phyloP scores from a whole-genome alignment of 2,329 filamentous ascomycete genomes.

The Macrophomina phaseolina region DNA sequence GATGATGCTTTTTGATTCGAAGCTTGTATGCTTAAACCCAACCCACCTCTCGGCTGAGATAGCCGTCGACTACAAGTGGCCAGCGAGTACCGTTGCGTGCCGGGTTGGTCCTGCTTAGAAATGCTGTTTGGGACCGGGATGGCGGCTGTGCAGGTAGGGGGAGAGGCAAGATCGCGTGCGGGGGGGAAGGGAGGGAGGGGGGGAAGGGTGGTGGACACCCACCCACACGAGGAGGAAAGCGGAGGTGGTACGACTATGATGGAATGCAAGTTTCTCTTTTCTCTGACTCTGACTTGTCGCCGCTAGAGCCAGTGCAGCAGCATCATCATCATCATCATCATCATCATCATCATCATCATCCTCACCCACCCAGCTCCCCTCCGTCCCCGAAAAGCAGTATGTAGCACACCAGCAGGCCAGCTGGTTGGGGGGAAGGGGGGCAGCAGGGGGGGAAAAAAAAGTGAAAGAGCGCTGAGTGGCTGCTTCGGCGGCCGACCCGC shows the following conservation, averaged over 20 bases:
- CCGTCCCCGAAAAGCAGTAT: background rate
- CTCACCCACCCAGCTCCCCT: too few relatives aligned
- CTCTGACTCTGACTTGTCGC: conserved; percentile 13
- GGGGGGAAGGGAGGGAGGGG: too few relatives aligned
- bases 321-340: too few relatives aligned
- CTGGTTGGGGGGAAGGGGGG: background rate
- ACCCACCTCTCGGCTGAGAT: background rate
- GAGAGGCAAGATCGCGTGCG: background rate
- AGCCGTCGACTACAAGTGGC: background rate
- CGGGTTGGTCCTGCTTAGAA: conserved; percentile 4
- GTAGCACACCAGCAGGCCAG: conserved; percentile 1
- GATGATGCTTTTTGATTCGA: background rate
- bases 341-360: too few relatives aligned
- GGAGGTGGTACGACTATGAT: conserved; percentile 19
- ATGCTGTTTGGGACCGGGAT: background rate
- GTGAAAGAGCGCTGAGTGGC: conserved; percentile 10
- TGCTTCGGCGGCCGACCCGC: too few relatives aligned
- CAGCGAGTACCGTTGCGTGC: background rate
- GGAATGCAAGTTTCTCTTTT: background rate
- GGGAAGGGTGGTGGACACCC: too few relatives aligned
- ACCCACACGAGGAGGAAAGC: background rate
- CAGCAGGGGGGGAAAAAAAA: background rate
- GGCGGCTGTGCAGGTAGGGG: background rate
- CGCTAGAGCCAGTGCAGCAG: too few relatives aligned
- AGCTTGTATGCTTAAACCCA: conserved; percentile 14